phyloP scores from a whole-genome alignment of 768 basidiomycete species.

The Lentinula lateritia region DNA sequence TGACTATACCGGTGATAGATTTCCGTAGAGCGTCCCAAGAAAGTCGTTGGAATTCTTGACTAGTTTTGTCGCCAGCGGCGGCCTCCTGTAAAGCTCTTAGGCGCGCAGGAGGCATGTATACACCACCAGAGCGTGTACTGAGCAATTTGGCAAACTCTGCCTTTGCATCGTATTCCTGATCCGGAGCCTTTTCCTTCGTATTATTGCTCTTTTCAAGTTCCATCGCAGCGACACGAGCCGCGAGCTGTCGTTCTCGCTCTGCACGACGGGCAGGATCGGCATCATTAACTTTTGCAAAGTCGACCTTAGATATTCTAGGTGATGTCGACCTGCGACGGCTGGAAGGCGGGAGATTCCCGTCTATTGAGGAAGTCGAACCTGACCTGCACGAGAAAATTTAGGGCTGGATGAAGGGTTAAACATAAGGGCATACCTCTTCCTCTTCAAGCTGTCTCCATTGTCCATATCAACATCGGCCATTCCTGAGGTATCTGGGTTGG shows the following conservation, averaged over 20 bases:
- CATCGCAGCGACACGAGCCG: conserved; percentile 61
- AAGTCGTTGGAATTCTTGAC: conserved; percentile 87
- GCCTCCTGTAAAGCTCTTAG: conserved; percentile 86
- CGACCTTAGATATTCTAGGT: conserved; percentile 24
- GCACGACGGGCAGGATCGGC: conserved; percentile 72
- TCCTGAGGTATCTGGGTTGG: neutral
- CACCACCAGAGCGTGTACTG: conserved; percentile 81
- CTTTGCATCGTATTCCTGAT: conserved; percentile 59
- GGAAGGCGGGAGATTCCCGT: conserved; percentile 35
- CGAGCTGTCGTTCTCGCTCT: conserved; percentile 76
- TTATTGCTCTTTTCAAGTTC: conserved; percentile 61
- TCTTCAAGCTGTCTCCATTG: conserved; percentile 33
- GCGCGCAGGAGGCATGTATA: conserved; percentile 94
- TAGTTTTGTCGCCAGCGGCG: conserved; percentile 75
- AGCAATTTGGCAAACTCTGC: conserved; percentile 89
- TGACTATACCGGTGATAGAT: conserved; percentile 98
- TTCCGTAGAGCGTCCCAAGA: conserved; percentile 98
- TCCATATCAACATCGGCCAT: conserved; percentile 39
- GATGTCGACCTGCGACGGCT: conserved; percentile 42
- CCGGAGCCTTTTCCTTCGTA: conserved; percentile 37
- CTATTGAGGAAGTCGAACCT: conserved; percentile 37
- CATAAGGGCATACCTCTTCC: conserved; percentile 35
- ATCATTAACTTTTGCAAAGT: conserved; percentile 47
- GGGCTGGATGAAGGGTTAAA: neutral
- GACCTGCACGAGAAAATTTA: conserved; percentile 31